phyloP scores from a whole-genome alignment of 192 early-diverging fungal genomes.

The Coemansia sp. region DNA sequence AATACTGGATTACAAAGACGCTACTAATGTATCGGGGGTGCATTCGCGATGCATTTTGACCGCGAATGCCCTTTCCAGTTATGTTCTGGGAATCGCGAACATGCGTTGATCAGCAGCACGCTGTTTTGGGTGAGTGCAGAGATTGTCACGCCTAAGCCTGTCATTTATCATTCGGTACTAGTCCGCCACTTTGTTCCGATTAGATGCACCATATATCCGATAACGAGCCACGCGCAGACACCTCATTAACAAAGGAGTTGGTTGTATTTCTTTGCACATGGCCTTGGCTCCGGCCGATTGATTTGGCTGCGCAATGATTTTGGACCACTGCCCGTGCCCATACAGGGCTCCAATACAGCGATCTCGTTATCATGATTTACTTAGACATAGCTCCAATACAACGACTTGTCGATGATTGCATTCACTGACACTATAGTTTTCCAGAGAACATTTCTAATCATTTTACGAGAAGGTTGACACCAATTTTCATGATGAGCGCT shows the following conservation, averaged over 20 bases:
- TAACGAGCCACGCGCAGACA: neutral
- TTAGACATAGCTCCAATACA: too few species aligned
- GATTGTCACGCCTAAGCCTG: neutral
- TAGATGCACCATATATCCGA: neutral
- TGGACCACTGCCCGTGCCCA: neutral
- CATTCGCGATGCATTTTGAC: neutral
- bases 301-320: neutral
- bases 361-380: neutral
- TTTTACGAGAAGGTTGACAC: neutral
- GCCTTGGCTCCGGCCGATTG: neutral
- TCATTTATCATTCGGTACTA: neutral
- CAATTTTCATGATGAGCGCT: constrained; percentile 1
- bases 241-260: neutral
- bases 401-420: too few species aligned
- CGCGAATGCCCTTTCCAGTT: neutral
- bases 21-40: neutral
- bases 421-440: neutral
- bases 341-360: neutral
- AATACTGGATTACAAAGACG: neutral
- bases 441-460: neutral
- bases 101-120: neutral
- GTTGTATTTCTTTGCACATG: neutral
- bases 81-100: neutral
- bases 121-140: neutral
- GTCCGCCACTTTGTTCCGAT: neutral